A percentile compares a stretch with the other conserved stretches of the same genome.
phyloP scores from a whole-genome alignment of 2,329 filamentous ascomycete species.

The Xylariaceae sp. region DNA sequence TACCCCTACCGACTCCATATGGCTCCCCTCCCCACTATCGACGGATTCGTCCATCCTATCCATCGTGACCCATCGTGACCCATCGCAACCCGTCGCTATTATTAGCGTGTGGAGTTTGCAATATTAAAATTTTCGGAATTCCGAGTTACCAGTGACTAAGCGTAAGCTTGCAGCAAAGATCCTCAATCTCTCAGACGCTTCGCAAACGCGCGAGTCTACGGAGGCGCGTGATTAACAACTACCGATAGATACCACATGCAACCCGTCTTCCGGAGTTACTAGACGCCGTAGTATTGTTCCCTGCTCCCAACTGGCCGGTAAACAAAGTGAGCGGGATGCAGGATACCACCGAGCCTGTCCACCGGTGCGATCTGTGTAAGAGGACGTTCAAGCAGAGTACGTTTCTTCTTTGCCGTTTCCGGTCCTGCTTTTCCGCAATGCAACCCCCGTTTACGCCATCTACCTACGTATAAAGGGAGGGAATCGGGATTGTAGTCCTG shows the following conservation, averaged over 20 bases:
- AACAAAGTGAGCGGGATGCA: slow-evolving; percentile 6
- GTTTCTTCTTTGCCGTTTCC: neutral
- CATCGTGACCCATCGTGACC: too few species aligned
- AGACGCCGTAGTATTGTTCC: neutral
- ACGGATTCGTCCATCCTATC: too few species aligned
- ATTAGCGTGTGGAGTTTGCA: neutral
- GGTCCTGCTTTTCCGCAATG: neutral
- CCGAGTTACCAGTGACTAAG: neutral
- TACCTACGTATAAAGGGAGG: neutral
- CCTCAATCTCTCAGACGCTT: neutral
- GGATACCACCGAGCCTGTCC: slow-evolving; percentile 3
- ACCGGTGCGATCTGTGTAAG: slow-evolving; percentile 20
- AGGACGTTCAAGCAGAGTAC: slow-evolving; percentile 24
- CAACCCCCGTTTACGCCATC: neutral
- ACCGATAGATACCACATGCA: neutral
- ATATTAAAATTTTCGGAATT: neutral
- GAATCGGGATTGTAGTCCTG: neutral
- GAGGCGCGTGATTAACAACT: neutral
- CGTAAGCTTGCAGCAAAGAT: neutral
- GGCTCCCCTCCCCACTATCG: too few species aligned
- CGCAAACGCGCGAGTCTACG: neutral
- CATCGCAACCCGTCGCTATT: neutral
- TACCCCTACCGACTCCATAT: too few species aligned
- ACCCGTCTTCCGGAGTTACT: neutral
- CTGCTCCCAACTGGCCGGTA: neutral